Base-by-base conservation (phyloP, 208 protist genomes). In the Leishmania major region DNA sequence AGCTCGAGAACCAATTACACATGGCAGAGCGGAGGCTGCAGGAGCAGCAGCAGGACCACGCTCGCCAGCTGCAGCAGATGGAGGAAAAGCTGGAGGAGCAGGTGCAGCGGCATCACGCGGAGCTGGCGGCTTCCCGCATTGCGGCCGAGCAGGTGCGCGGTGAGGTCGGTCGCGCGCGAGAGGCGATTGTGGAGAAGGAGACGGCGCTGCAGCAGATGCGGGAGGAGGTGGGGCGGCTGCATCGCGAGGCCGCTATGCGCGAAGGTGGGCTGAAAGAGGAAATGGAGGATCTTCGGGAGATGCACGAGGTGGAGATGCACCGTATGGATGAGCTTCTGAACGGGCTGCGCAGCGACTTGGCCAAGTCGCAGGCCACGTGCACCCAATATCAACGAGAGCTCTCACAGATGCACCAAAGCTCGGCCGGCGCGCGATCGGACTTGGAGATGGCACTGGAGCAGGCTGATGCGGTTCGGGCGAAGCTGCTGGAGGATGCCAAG, bases 301-400 rank as follows among this genome's bases (percentile, higher is more conserved):
- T 80, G n/a, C 89, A 94, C 75, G 91, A 91, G 74, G 79, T 86
- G 78, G 94, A 95, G 87, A 82, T 95, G 76, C 89, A 80, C 40
- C 87, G 90, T 62, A 93, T 96, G 87, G 94, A 97, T 71, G 90
- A 96, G 47, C 72, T 97, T 28, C 78, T 97, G n/a, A 91, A 94
- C 73, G 84, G 88, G 25, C 88, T 97, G 45, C 94, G 94, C 53
- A 81, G 81, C 40, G 93, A 97, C 80, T 84, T 96, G 45, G 87
- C 80, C 78, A 90, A 91, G 71, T 81, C 92, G 37, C 93, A 95
- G 82, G 86, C 83, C 22, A 84, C 88, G 73, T 87, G 84, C 66
- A 79, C 87, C 53, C 87, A 92, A 77, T 93, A 93, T 55, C 92
- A 94, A 74, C 88, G 89, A 43, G 89, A 96, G 78, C 81, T 94